phyloP scores from a whole-genome alignment of 1,284 basidiomycete species.

The Rhodotorula mucilaginosa region DNA sequence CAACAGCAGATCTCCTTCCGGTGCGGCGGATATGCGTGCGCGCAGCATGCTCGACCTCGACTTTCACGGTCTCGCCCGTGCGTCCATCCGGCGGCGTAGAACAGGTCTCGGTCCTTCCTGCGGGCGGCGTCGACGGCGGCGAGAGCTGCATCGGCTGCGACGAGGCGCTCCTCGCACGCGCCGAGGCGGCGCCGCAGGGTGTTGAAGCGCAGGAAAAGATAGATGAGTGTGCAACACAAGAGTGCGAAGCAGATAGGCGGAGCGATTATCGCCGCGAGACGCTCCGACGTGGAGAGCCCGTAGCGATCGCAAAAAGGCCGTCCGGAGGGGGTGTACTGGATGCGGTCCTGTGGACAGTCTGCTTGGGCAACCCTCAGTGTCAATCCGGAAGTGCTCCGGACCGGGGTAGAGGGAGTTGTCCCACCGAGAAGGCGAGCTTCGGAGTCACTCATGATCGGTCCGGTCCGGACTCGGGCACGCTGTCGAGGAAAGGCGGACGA shows the following conservation, averaged over 20 bases:
- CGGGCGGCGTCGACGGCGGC: neutral
- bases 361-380: neutral
- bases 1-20: neutral
- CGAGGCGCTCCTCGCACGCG: conserved; percentile 1
- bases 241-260: neutral
- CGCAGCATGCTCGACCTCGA: neutral
- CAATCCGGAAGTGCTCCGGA: neutral
- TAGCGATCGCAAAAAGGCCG: neutral
- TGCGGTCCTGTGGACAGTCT: neutral
- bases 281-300: neutral
- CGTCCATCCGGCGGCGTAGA: conserved; percentile 4
- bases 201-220: neutral
- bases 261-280: neutral
- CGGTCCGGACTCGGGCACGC: too few relatives aligned
- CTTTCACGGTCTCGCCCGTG: neutral
- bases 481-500: too few relatives aligned
- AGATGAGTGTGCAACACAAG: neutral
- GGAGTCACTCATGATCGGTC: too few relatives aligned
- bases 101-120: neutral
- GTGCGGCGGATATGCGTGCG: neutral
- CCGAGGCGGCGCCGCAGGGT: neutral
- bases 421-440: too few relatives aligned
- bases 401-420: too few relatives aligned
- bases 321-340: neutral
- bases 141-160: neutral